Evolutionary conservation across 257 asterid species (phyloP).

Genomic region (Galeopsis tetrahit): DNA sequence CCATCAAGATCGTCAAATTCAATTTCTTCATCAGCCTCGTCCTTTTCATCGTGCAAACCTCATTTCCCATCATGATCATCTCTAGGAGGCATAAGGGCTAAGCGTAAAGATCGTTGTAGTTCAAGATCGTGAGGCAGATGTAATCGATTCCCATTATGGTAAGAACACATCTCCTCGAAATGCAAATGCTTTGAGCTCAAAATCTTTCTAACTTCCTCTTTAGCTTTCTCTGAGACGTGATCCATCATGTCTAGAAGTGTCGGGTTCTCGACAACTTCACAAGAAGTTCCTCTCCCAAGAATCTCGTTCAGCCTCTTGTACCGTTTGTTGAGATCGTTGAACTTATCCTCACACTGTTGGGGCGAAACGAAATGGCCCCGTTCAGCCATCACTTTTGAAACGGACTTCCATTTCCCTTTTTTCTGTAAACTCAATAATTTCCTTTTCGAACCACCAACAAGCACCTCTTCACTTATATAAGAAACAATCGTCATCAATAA

Average conservation of each 20-base stretch:
- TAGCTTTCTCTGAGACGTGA: constrained; percentile 66
- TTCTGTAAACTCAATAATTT: constrained; percentile 61
- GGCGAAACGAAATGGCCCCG: constrained; percentile 86
- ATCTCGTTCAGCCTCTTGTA: constrained; percentile 93
- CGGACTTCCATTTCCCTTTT: constrained; percentile 83
- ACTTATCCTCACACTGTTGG: constrained; percentile 95
- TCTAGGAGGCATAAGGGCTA: constrained; percentile 61
- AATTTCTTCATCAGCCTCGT: constrained; percentile 49
- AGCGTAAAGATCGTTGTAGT: constrained; percentile 62
- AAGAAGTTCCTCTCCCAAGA: constrained; percentile 87
- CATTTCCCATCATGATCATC: constrained; percentile 52
- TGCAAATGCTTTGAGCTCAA: constrained; percentile 81
- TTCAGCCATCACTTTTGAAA: constrained; percentile 86
- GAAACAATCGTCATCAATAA: constrained; percentile 75
- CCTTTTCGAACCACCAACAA: constrained; percentile 49
- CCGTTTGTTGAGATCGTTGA: constrained; percentile 85
- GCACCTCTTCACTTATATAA: constrained; percentile 67
- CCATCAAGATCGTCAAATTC: constrained; percentile 57
- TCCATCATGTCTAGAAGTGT: constrained; percentile 66
- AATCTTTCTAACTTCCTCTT: constrained; percentile 79
- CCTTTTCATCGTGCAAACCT: too few relatives aligned
- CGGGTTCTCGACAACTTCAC: constrained; percentile 88
- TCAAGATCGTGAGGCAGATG: constrained; percentile 81
- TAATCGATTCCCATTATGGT: constrained; percentile 73
- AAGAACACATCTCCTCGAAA: constrained; percentile 93